Evolutionary conservation across 176 grass and related monocot genomes (phyloP).

Genomic region (Triticum dicoccoides): DNA sequence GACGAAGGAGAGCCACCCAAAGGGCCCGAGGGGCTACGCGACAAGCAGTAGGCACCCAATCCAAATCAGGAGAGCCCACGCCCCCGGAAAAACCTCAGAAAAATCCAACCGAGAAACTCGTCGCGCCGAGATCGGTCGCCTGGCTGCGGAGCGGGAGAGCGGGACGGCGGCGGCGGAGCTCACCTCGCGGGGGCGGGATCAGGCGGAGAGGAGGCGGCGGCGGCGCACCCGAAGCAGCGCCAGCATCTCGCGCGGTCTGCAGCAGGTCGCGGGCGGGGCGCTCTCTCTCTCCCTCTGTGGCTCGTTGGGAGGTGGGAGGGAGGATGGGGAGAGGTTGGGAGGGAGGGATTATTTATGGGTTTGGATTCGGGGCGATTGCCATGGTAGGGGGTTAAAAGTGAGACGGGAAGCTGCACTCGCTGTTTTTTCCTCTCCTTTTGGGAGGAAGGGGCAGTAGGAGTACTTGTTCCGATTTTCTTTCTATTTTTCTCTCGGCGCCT

Average conservation of each 20-base stretch:
- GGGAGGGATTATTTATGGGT: constrained; percentile 38
- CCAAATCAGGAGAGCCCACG: not conserved
- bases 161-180: constrained; percentile 13
- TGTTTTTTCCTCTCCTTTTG: not conserved
- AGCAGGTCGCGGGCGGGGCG: not conserved
- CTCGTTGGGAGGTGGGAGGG: not conserved
- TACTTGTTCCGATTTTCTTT: not conserved
- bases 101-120: not conserved
- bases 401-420: not conserved
- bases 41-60: not conserved
- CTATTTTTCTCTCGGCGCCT: not conserved
- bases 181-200: constrained; percentile 37
- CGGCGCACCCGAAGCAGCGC: constrained; percentile 4
- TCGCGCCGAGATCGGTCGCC: not conserved
- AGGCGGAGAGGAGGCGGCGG: constrained; percentile 16
- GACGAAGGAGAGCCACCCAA: constrained; percentile 33
- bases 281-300: not conserved
- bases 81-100: not conserved
- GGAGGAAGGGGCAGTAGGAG: not conserved
- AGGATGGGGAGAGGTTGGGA: not conserved
- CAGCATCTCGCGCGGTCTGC: constrained; percentile 17
- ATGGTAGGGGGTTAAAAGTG: not conserved
- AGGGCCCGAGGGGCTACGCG: constrained; percentile 15
- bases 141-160: no score
- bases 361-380: constrained; percentile 7